Evolutionary conservation across 2,329 filamentous ascomycete genomes (phyloP).

Genomic region (Colletotrichum salicis): DNA sequence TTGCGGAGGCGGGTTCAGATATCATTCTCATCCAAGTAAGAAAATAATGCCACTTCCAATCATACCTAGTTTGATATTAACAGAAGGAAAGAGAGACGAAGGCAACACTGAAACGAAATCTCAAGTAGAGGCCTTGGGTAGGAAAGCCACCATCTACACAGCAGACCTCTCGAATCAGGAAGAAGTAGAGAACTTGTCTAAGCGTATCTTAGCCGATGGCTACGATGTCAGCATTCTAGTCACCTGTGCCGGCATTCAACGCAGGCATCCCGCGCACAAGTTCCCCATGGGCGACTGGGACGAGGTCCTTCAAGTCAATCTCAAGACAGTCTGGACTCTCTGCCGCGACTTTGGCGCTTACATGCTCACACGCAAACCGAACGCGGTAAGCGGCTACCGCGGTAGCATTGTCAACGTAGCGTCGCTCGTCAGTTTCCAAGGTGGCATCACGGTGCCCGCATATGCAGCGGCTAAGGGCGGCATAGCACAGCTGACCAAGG

Average conservation of each 20-base stretch:
- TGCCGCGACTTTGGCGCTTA: constrained; percentile 81
- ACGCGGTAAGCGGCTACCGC: constrained; percentile 60
- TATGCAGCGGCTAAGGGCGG: constrained; percentile 90
- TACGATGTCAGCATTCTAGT: constrained; percentile 66
- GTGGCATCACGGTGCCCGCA: constrained; percentile 86
- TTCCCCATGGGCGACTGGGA: constrained; percentile 74
- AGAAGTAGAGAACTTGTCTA: constrained; percentile 34
- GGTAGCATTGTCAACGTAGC: constrained; percentile 87
- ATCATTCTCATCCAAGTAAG: constrained; percentile 36
- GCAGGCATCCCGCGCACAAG: constrained; percentile 69
- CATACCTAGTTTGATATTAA: no score
- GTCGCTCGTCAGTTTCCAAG: constrained; percentile 83
- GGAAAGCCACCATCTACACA: constrained; percentile 39
- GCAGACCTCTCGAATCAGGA: constrained; percentile 38
- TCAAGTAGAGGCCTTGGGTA: constrained; percentile 36
- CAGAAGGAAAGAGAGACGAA: constrained; percentile 34
- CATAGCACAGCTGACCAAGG: constrained; percentile 85
- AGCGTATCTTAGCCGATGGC: constrained; percentile 37
- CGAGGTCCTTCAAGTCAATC: constrained; percentile 81
- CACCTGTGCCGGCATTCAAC: constrained; percentile 76
- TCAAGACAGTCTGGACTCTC: constrained; percentile 82
- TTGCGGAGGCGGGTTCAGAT: constrained; percentile 38
- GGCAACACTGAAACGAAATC: constrained; percentile 37
- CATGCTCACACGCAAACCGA: constrained; percentile 71
- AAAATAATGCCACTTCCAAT: not conserved